A percentile compares a stretch with the other conserved stretches of the same genome.
Evolutionary conservation across 2,329 filamentous ascomycete species (phyloP).

Genomic region (Arthrinium phaeospermum): DNA sequence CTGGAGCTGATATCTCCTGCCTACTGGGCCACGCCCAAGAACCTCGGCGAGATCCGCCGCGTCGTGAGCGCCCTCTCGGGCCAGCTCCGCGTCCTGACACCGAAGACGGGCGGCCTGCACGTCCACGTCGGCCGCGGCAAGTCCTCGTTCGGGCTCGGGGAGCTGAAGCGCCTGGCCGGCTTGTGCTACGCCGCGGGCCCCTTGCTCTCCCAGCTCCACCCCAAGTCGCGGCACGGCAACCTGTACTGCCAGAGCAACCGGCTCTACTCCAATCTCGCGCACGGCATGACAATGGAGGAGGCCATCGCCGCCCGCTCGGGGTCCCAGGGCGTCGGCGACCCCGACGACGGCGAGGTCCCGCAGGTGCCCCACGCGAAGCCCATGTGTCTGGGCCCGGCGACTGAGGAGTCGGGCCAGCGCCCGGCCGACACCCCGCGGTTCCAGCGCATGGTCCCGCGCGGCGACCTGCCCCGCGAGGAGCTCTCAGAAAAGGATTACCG

Average conservation of each 20-base stretch:
- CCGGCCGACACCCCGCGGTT: slow-evolving; percentile 6
- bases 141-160: background rate
- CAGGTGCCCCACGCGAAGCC: background rate
- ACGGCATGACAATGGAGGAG: background rate
- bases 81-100: background rate
- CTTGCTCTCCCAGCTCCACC: background rate
- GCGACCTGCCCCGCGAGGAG: background rate
- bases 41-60: background rate
- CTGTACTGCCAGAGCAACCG: background rate
- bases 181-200: slow-evolving; percentile 1
- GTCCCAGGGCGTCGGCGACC: background rate
- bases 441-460: background rate
- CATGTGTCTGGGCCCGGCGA: background rate
- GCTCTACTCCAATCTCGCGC: background rate
- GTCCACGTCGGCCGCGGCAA: slow-evolving; percentile 5
- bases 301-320: background rate
- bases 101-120: background rate
- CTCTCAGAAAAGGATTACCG: background rate
- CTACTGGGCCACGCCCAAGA: background rate
- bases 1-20: background rate
- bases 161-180: slow-evolving; percentile 14
- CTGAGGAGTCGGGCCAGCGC: background rate
- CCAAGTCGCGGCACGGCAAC: background rate
- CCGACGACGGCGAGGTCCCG: background rate
- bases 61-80: background rate